A percentile compares a stretch with the other conserved stretches of the same genome.
These are phyloP conservation scores for Aspergillus sp. DNA, from an alignment of 2,329 filamentous ascomycete genomes.

Conservation along the genomic window DNA sequence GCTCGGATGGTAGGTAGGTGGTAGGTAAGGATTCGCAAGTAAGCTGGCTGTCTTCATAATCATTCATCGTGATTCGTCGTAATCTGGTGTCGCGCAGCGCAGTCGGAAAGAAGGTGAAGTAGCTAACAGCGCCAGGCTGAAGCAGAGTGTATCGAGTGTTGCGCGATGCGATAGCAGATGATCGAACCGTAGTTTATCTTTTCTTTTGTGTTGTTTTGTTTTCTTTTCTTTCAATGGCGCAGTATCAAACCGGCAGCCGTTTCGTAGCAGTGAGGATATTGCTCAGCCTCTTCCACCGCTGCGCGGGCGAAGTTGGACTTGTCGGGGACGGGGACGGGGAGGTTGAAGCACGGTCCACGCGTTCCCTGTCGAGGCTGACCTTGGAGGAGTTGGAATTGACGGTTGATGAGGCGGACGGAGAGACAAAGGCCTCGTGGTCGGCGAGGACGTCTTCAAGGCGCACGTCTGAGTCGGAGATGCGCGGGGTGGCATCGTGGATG, in stretches of 20 bases:
- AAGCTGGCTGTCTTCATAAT: slow-evolving; percentile 6
- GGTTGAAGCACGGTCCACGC: slow-evolving; percentile 17
- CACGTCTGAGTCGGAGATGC: slow-evolving; percentile 41
- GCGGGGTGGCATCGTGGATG: slow-evolving; percentile 32
- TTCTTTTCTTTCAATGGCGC: background rate
- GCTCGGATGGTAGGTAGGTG: no score
- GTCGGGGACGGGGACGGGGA: background rate
- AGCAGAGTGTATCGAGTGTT: background rate
- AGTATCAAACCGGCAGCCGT: slow-evolving; percentile 13
- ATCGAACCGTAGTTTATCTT: background rate
- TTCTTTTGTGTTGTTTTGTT: background rate
- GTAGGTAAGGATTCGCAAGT: background rate
- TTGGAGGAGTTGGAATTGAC: slow-evolving; percentile 38
- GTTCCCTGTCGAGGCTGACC: slow-evolving; percentile 29
- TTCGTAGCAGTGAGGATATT: slow-evolving; percentile 32
- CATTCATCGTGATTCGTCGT: slow-evolving; percentile 3
- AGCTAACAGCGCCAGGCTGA: background rate
- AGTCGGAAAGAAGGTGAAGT: background rate
- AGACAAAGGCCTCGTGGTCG: slow-evolving; percentile 38
- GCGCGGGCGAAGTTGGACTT: slow-evolving; percentile 25
- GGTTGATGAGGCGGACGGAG: slow-evolving; percentile 37
- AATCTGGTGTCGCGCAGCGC: background rate
- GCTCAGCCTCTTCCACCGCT: slow-evolving; percentile 34
- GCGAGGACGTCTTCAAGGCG: slow-evolving; percentile 46
- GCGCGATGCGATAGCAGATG: no score